phyloP scores from a whole-genome alignment of 2,329 filamentous ascomycete genomes.

The Fusarium foetens region DNA sequence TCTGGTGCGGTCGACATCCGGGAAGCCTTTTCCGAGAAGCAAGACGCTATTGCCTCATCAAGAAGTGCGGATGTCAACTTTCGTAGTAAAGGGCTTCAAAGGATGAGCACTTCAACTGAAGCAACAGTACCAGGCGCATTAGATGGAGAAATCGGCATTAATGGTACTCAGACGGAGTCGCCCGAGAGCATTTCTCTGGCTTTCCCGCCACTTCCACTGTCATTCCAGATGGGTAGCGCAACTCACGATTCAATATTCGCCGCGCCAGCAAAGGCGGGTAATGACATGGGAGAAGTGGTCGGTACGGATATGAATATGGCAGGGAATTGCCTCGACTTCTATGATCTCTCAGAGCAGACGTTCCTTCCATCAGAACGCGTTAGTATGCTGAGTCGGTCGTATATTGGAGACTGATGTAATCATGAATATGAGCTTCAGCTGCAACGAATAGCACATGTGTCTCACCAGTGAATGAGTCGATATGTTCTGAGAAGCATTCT shows the following conservation, averaged over 20 bases:
- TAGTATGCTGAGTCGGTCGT: neutral
- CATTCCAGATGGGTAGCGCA: neutral
- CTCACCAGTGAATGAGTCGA: too few species aligned
- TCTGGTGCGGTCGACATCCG: constrained; percentile 3
- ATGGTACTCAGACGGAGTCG: neutral
- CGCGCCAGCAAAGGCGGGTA: neutral
- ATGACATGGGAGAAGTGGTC: neutral
- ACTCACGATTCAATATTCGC: neutral
- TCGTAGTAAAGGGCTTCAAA: neutral
- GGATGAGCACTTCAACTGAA: neutral
- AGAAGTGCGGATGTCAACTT: neutral
- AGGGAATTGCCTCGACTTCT: neutral
- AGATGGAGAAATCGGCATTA: neutral
- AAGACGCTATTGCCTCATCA: neutral
- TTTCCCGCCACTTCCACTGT: neutral
- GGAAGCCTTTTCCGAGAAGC: constrained; percentile 26
- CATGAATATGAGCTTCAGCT: neutral
- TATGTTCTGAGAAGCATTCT: too few species aligned
- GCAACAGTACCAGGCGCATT: neutral
- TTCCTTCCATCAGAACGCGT: neutral
- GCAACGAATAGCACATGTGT: neutral
- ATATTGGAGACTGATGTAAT: neutral
- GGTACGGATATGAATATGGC: neutral
- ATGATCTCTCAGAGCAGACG: neutral
- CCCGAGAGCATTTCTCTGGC: constrained; percentile 7